phyloP scores from a whole-genome alignment of 1,284 basidiomycete species.

The Athelia psychrophila region DNA sequence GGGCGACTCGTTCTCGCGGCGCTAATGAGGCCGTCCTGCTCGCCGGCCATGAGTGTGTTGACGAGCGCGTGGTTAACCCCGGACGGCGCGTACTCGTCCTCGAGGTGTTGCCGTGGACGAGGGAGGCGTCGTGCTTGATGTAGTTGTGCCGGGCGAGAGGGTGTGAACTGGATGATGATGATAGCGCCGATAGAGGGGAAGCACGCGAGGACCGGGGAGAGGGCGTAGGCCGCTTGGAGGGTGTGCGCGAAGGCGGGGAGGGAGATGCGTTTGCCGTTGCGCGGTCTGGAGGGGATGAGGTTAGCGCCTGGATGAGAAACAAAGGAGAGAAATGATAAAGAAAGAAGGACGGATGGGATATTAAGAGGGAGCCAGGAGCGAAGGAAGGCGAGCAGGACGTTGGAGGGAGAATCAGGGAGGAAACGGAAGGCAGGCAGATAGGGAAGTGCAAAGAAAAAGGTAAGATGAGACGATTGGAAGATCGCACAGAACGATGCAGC shows the following conservation, averaged over 20 bases:
- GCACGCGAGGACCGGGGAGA: constrained; percentile 31
- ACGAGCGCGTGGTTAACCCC: constrained; percentile 1
- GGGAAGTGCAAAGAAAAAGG: background rate
- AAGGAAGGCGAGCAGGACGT: too few relatives aligned
- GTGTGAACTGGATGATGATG: constrained; percentile 15
- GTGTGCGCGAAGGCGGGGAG: constrained; percentile 23
- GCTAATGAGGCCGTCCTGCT: background rate
- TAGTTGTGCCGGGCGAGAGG: constrained; percentile 34
- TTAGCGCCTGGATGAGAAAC: too few relatives aligned
- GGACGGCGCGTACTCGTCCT: constrained; percentile 25
- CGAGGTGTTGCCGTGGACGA: constrained; percentile 40
- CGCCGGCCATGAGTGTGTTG: constrained; percentile 15
- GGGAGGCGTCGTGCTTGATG: constrained; percentile 52
- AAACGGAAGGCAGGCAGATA: too few relatives aligned
- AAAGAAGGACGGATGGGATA: too few relatives aligned
- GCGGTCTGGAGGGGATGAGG: constrained; percentile 23
- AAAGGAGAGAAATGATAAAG: too few relatives aligned
- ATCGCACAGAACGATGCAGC: too few relatives aligned
- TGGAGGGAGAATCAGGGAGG: too few relatives aligned
- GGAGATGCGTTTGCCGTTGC: constrained; percentile 29
- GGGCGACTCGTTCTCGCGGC: constrained; percentile 15
- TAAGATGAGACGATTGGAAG: background rate
- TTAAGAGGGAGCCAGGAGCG: too few relatives aligned
- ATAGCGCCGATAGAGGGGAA: constrained; percentile 25
- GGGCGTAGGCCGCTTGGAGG: constrained; percentile 30